Evolutionary conservation across 208 protist genomes (phyloP), one percentile per base, ranked within the genome.

Genomic region (Entamoeba invadens): DNA sequence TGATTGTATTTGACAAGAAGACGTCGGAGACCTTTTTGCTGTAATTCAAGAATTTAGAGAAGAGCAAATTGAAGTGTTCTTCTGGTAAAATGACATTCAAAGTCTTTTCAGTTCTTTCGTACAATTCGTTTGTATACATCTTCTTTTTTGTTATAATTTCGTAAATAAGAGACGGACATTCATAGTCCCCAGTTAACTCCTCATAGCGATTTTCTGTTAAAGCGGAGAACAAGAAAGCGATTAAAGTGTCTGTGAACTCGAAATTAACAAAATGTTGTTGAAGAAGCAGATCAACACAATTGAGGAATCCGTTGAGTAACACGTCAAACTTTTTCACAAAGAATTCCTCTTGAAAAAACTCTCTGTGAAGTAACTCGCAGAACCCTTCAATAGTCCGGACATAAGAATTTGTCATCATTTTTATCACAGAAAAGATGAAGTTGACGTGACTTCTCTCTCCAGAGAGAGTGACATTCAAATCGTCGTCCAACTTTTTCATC

Each of bases 321-420:
- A 77, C 21, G 21, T 42, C 25, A 77, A 42, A 77, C 1, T 77
- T 31, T 42, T 77, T 77, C 38, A 8, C 57, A 77, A 77, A 77
- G 21, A 77, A 77, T 42, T 98, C 98, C 95, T 98, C 98, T 10
- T 94, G 92, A 16, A 98, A 91, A 97, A 98, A 99, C 25, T 99
- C 98, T 94, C 98, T 98, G 92, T 98, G 97, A 44, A 99, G 96
- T 8, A 99, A 94, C 0, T 96, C 94, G 5, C 94, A 50, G 93
- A 98, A 98, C 35, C 97, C 97, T n/a, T 94, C 77, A 44, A 97
- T 95, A 4, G 96, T 97, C 31, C 98, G 94, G 94, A 98, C 99
- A 95, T 97, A 98, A 2, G 97, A 97, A 94, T 99, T 98, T 2
- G 99, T 93, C 18, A 98, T 92, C 35, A 99, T 21, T 95, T 98